phyloP scores from a whole-genome alignment of 169 alveolate genomes.

The Perkinsus olseni region DNA sequence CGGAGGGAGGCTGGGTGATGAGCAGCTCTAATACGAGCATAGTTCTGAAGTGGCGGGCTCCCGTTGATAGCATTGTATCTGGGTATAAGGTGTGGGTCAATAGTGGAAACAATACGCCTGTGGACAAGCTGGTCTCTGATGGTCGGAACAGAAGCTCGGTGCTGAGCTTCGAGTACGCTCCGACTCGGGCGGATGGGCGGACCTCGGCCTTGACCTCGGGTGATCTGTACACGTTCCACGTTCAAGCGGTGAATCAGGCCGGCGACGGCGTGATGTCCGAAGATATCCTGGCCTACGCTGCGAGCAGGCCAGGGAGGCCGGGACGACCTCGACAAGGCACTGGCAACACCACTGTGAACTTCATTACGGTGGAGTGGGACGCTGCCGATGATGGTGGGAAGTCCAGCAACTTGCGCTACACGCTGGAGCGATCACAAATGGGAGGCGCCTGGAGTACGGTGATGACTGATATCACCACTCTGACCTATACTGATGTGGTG shows the following conservation, averaged over 20 bases:
- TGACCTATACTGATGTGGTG: constrained; percentile 17
- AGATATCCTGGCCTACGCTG: constrained; percentile 15
- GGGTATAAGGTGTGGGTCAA: constrained; percentile 35
- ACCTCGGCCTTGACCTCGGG: constrained; percentile 25
- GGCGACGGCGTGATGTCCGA: constrained; percentile 24
- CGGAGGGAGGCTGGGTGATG: background rate
- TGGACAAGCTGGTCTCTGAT: constrained; percentile 23
- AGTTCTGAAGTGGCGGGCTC: constrained; percentile 20
- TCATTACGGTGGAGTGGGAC: constrained; percentile 17
- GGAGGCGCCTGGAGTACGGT: constrained; percentile 15
- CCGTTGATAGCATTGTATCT: constrained; percentile 14
- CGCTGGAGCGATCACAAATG: constrained; percentile 16
- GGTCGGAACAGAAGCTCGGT: constrained; percentile 17
- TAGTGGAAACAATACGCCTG: constrained; percentile 24
- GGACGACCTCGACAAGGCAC: constrained; percentile 18
- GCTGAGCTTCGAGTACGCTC: constrained; percentile 18
- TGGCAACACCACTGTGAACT: constrained; percentile 3
- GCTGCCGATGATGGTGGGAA: constrained; percentile 22
- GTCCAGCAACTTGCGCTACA: constrained; percentile 13
- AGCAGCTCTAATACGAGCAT: constrained; percentile 4
- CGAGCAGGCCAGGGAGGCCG: constrained; percentile 26
- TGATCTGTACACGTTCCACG: constrained; percentile 22
- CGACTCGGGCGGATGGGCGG: constrained; percentile 18
- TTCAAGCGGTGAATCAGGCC: constrained; percentile 21
- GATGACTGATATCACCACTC: constrained; percentile 5